A percentile compares a stretch with the other conserved stretches of the same genome.
Conservation (phyloP, 1,139 yeast species). For the Candida tetrigidarum region DNA sequence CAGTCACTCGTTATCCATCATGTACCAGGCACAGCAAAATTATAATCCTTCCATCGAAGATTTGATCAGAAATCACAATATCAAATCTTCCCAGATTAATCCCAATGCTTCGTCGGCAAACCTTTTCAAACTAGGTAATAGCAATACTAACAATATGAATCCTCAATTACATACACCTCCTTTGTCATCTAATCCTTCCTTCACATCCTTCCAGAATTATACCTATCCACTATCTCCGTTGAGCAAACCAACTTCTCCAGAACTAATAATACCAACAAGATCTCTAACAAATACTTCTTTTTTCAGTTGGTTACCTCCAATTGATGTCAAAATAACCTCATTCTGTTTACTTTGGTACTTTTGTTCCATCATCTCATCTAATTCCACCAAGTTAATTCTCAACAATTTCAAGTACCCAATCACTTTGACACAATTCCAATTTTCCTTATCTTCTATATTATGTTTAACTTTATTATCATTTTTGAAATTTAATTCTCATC, state of each 20-base stretch:
- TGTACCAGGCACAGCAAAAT: slow-evolving; percentile 5
- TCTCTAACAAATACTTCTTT: slow-evolving; percentile 18
- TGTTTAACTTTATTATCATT: slow-evolving; percentile 42
- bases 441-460: slow-evolving; percentile 63
- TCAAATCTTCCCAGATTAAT: slow-evolving; percentile 21
- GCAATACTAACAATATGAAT: slow-evolving; percentile 8
- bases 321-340: slow-evolving; percentile 32
- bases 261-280: slow-evolving; percentile 12
- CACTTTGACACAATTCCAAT: slow-evolving; percentile 85
- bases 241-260: slow-evolving; percentile 39
- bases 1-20: slow-evolving; percentile 4
- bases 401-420: slow-evolving; percentile 75
- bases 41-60: slow-evolving; percentile 14
- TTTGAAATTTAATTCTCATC: slow-evolving; percentile 23
- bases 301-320: slow-evolving; percentile 30
- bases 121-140: slow-evolving; percentile 21
- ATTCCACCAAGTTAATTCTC: slow-evolving; percentile 77
- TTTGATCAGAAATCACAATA: slow-evolving; percentile 8
- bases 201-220: slow-evolving; percentile 11
- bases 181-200: slow-evolving; percentile 15
- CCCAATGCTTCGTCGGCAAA: slow-evolving; percentile 37
- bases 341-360: slow-evolving; percentile 80
- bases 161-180: slow-evolving; percentile 16
- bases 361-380: slow-evolving; percentile 80
- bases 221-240: slow-evolving; percentile 37